phyloP scores from a whole-genome alignment of 2,329 filamentous ascomycete species.

The Phialophora verrucosa region DNA sequence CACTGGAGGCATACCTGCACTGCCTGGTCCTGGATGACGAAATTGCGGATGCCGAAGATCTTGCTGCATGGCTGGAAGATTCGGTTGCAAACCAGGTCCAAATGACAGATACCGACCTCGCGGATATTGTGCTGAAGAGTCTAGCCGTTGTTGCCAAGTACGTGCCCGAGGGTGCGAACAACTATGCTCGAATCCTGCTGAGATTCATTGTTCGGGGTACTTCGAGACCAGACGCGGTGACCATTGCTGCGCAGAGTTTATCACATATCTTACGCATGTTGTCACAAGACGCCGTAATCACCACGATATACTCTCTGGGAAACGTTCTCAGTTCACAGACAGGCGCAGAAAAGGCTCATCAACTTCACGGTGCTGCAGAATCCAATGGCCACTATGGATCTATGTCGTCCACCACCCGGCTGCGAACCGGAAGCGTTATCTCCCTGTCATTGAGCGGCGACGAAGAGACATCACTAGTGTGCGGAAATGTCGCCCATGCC shows the following conservation, averaged over 20 bases:
- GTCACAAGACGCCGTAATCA: slow-evolving; percentile 91
- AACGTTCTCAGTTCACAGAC: slow-evolving; percentile 84
- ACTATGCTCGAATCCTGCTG: slow-evolving; percentile 77
- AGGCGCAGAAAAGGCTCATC: slow-evolving; percentile 54
- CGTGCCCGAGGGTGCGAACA: slow-evolving; percentile 73
- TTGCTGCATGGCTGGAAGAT: slow-evolving; percentile 86
- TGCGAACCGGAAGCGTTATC: slow-evolving; percentile 75
- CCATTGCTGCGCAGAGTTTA: slow-evolving; percentile 80
- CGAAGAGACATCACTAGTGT: slow-evolving; percentile 77
- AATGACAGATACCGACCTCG: slow-evolving; percentile 79
- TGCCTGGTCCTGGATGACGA: slow-evolving; percentile 83
- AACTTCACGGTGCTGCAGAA: slow-evolving; percentile 33
- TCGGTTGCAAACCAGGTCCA: slow-evolving; percentile 78
- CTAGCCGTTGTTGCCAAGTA: slow-evolving; percentile 81
- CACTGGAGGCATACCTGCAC: slow-evolving; percentile 82
- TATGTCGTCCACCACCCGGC: slow-evolving; percentile 42
- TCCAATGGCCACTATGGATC: slow-evolving; percentile 40
- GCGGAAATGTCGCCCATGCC: slow-evolving; percentile 89
- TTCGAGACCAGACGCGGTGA: slow-evolving; percentile 70
- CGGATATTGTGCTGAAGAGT: slow-evolving; percentile 77
- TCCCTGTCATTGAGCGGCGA: slow-evolving; percentile 77
- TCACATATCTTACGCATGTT: slow-evolving; percentile 80
- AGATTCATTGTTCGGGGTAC: slow-evolving; percentile 86
- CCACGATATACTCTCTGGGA: slow-evolving; percentile 92
- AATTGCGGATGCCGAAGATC: slow-evolving; percentile 74